These are phyloP conservation scores for Xylaria sp. DNA, from an alignment of 2,329 filamentous ascomycete species.

Conservation along the genomic window DNA sequence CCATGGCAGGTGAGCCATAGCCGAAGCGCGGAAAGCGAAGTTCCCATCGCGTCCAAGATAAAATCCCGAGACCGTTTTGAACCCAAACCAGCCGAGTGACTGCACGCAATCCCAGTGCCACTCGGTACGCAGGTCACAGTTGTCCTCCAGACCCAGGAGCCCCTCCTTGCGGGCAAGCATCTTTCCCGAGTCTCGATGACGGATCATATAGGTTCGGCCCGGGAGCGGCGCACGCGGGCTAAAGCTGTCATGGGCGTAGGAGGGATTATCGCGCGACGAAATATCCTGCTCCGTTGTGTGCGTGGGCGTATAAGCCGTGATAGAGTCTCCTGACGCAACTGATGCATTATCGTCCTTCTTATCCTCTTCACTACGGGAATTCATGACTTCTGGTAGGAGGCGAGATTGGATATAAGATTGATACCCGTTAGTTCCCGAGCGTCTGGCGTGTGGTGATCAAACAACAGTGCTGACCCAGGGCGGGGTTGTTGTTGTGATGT, in stretches of 20 bases:
- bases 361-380: background rate
- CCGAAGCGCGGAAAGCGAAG: constrained; percentile 1
- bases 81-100: constrained; percentile 4
- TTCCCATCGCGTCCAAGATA: constrained; percentile 1
- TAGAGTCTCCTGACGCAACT: background rate
- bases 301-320: background rate
- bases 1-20: background rate
- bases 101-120: background rate
- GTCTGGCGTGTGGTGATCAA: no score
- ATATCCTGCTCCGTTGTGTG: background rate
- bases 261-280: no score
- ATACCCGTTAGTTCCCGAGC: no score
- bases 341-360: background rate
- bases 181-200: background rate
- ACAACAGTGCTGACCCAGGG: no score
- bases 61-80: background rate
- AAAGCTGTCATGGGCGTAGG: background rate
- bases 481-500: no score
- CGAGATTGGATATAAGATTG: no score
- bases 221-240: background rate
- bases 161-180: background rate
- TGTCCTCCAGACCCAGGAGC: background rate
- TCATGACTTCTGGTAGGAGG: background rate
- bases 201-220: constrained; percentile 7
- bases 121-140: background rate